Percentiles rank a stretch among this genome's conserved stretches.
phyloP scores from a whole-genome alignment of 345 rosid species.

The Euphorbia pulcherrima region DNA sequence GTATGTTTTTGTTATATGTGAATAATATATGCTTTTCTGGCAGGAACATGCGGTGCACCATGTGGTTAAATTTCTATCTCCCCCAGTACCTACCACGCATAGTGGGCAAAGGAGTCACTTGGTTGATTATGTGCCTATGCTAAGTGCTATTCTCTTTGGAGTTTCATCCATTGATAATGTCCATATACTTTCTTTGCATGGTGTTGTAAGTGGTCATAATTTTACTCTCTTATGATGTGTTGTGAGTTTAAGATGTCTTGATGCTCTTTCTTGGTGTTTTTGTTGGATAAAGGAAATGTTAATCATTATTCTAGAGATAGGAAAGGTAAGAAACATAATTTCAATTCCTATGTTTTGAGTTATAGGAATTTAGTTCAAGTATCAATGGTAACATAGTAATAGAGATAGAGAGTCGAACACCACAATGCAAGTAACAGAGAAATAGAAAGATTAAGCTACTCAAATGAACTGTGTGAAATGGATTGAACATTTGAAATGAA shows the following conservation, averaged over 20 bases:
- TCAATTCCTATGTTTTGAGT: background rate
- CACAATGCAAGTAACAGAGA: too few relatives aligned
- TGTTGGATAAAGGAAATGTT: background rate
- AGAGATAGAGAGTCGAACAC: too few relatives aligned
- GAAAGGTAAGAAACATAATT: background rate
- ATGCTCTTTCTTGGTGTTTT: background rate
- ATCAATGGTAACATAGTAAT: background rate
- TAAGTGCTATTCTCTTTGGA: conserved; percentile 49
- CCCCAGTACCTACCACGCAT: conserved; percentile 41
- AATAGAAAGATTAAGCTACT: too few relatives aligned
- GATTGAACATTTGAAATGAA: too few relatives aligned
- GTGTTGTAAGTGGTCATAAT: conserved; percentile 45
- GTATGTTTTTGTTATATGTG: background rate
- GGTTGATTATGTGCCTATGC: conserved; percentile 47
- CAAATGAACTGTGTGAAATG: too few relatives aligned
- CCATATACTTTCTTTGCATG: conserved; percentile 61
- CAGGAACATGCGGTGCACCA: conserved; percentile 60
- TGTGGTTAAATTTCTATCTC: conserved; percentile 64
- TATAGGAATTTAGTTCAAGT: background rate
- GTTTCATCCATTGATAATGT: conserved; percentile 49
- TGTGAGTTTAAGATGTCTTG: conserved; percentile 1
- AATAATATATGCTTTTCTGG: conserved; percentile 15
- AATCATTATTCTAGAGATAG: background rate
- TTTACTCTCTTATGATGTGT: background rate
- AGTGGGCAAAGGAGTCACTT: conserved; percentile 40